A percentile compares a stretch with the other conserved stretches of the same genome.
phyloP scores from a whole-genome alignment of 75 land plant genomes.

The Isoetes taiwanensis region DNA sequence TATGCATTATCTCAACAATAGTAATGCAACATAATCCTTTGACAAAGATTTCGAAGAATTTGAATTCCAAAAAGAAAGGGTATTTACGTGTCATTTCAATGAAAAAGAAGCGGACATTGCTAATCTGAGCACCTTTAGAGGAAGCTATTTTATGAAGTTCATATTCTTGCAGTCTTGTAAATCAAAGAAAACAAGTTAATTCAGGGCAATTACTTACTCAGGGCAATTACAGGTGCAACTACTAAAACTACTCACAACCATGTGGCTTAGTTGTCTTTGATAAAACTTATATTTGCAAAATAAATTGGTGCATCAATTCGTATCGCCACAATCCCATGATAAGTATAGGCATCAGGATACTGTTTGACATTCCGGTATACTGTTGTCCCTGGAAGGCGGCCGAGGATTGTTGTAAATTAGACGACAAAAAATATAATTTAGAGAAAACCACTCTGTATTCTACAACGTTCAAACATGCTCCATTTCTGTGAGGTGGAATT shows the following conservation, averaged over 20 bases:
- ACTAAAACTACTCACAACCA: background rate
- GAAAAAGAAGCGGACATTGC: conserved; percentile 56
- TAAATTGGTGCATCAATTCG: conserved; percentile 96
- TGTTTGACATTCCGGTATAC: conserved; percentile 76
- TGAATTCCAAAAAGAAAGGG: background rate
- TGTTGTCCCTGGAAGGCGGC: conserved; percentile 95
- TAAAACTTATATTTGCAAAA: conserved; percentile 87
- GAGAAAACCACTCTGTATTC: background rate
- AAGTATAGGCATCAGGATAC: conserved; percentile 92
- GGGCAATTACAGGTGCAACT: background rate
- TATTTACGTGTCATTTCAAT: conserved; percentile 93
- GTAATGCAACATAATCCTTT: no score
- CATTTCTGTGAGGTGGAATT: background rate
- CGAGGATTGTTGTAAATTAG: conserved; percentile 62
- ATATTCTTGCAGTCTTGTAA: conserved; percentile 58
- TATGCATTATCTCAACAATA: no score
- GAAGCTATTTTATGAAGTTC: conserved; percentile 38
- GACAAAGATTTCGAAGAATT: no score
- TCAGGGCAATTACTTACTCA: background rate
- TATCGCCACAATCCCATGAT: conserved; percentile 86
- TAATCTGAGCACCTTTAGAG: conserved; percentile 44
- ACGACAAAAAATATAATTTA: background rate
- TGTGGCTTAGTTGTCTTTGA: conserved; percentile 68
- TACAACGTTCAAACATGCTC: background rate
- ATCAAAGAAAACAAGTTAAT: background rate